Evolutionary conservation across 2,329 filamentous ascomycete genomes (phyloP), one percentile per base, ranked within the genome.

Genomic region (Arthrobotrys pseudoclavata): DNA sequence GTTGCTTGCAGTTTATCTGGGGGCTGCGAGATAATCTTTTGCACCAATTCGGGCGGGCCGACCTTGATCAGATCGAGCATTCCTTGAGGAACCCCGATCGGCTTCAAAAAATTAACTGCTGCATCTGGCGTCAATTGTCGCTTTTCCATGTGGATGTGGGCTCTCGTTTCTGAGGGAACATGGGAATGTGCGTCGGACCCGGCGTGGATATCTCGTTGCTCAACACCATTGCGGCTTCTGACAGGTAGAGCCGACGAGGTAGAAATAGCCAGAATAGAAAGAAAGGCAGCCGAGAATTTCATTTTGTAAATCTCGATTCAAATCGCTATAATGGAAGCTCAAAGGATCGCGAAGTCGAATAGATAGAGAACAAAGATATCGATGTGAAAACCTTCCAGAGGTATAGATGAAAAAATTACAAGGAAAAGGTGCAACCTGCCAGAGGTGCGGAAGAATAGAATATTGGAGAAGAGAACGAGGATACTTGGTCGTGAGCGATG

Each of bases 11-110:
- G 45, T 29, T 66, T 47, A 15, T 66, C 62, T 13, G 45, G 24
- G 18, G 62, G 62, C 26, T 50, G 62, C n/a, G 62, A 66, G 18
- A 48, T 66, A 29, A 66, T 66, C 42, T 52, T 34, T 37, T 66
- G 62, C 15, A 66, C 26, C 7, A 66, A 34, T 66, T 40, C 29
- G 29, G 62, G 42, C 12, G 45, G 45, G 4, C 42, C 62, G 15
- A 37, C 45, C 24, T 66, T 29, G 24, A 66, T 66, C 47, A 66
- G 24, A 26, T 61, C 37, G 13, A 69, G 42, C 42, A 69, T 69
- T 7, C 31, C 66, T 22, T 57, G 31, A 3, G 66, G 66, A 4
- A 69, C 66, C 1, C 66, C 66, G 13, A 50, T 13, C 10, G 61
- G 61, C 18, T 42, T 66, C 20, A 66, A 26, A 29, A 66, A 66